Base-by-base conservation (phyloP, 2,329 filamentous ascomycete genomes). In the Lasiodiplodia citricola region DNA sequence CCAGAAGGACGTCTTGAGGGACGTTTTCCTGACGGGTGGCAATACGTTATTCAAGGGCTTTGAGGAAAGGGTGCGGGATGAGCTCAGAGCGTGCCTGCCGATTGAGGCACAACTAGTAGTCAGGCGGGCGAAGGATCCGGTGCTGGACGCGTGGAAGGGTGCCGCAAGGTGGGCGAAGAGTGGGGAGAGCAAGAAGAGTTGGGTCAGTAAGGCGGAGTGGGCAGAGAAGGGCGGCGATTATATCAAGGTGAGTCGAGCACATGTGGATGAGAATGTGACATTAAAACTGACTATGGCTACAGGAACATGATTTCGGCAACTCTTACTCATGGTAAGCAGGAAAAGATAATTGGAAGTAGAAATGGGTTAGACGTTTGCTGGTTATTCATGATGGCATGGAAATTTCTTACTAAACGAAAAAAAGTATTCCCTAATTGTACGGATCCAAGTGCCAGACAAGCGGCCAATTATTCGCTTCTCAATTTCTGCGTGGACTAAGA, bases 21-120 rank as follows among this genome's bases (percentile, higher is more conserved):
- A 99, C 78, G 87, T 99, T 47, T 98, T 99, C 83, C 81, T 98
- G 51, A 98, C 95, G 0, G 95, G 96, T n/a, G 96, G 96, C 18
- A 95, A 95, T 78, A 93, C 92, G 0, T 82, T 97, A 56, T 97
- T 97, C 81, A 82, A 87, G 69, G 92, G 92, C 71, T 97, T 99
- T 76, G 94, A 97, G 75, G 91, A 96, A 74, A 85, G 95, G 37
- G 82, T 98, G 70, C 84, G 87, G 63, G 86, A 87, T 37, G 95
- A 96, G 58, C 83, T 98, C 66, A 86, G 87, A 47, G 88, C 90
- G 0, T 87, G 93, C 70, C 79, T 97, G 73, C 92, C 94, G 2
- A 86, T 89, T 16, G 90, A 89, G 14, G 83, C 89, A 21, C 84
- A 87, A 37, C 81, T 97, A n/a, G 80, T 78, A 13, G 88, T 97